A percentile compares a stretch with the other conserved stretches of the same genome.
These are phyloP conservation scores for Trametes villosa DNA, from an alignment of 768 basidiomycete species.

Conservation along the genomic window DNA sequence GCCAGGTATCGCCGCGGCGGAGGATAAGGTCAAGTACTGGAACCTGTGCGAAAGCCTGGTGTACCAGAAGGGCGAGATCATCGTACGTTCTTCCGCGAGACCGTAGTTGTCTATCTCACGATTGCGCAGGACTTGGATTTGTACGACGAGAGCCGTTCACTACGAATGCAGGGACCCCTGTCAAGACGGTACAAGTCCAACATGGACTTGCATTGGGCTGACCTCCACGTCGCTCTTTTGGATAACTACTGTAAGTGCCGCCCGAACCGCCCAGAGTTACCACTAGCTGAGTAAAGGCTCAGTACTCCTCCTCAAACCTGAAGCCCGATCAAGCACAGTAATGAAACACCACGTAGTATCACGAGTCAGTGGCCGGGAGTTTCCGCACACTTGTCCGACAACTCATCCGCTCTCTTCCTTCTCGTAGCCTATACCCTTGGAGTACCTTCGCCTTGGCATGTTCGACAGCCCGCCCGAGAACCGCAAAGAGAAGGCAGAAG, in stretches of 20 bases:
- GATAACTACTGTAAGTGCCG: conserved; percentile 75
- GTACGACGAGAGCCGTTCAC: conserved; percentile 72
- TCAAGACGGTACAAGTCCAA: conserved; percentile 65
- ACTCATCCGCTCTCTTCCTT: background rate
- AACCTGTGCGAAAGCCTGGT: conserved; percentile 74
- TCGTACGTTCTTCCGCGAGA: conserved; percentile 55
- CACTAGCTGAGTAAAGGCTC: background rate
- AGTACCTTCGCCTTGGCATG: conserved; percentile 72
- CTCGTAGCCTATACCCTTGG: conserved; percentile 74
- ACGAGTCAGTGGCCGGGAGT: conserved; percentile 52
- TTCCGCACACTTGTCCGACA: background rate
- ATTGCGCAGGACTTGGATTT: conserved; percentile 76
- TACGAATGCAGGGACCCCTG: conserved; percentile 70
- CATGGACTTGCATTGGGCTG: conserved; percentile 61
- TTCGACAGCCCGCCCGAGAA: conserved; percentile 64
- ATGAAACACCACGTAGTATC: conserved; percentile 61
- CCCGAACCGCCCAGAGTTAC: background rate
- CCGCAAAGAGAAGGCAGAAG: conserved; percentile 66
- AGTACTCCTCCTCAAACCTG: conserved; percentile 72
- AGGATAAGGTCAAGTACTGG: conserved; percentile 89
- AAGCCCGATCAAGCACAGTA: conserved; percentile 52
- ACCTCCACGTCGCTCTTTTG: conserved; percentile 65
- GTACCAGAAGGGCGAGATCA: conserved; percentile 80
- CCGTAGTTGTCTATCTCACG: background rate
- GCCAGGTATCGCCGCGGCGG: conserved; percentile 90